Conservation (phyloP, 148 eudicot species). For the Fagopyrum esculentum region DNA sequence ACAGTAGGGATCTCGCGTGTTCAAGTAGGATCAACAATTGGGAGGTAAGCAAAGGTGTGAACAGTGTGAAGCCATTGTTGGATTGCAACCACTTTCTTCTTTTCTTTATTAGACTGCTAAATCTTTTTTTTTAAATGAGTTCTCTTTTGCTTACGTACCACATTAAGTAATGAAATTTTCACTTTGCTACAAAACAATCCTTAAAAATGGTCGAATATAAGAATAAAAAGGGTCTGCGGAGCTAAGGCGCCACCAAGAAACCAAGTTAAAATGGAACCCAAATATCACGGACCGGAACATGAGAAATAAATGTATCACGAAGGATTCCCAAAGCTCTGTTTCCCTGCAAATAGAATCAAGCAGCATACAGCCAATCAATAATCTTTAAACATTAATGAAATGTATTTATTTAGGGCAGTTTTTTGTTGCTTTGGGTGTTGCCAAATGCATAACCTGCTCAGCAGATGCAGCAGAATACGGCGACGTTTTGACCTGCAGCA, state of each 20-base stretch:
- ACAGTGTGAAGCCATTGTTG: neutral
- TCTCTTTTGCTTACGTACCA: neutral
- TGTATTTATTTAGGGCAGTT: neutral
- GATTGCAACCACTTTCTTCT: neutral
- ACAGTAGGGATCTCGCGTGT: neutral
- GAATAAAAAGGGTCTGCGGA: neutral
- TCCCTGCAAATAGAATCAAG: conserved; percentile 32
- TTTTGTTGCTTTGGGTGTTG: neutral
- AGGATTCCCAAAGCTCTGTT: conserved; percentile 54
- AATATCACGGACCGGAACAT: conserved; percentile 59
- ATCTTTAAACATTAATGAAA: no score
- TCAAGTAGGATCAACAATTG: neutral
- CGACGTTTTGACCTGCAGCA: conserved; percentile 43
- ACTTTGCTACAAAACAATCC: neutral
- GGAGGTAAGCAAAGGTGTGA: neutral
- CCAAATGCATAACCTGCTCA: conserved; percentile 36
- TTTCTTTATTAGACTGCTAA: neutral
- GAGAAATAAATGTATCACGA: conserved; percentile 70
- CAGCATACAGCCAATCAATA: neutral
- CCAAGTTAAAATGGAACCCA: neutral
- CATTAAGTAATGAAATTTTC: neutral
- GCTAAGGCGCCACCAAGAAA: no score
- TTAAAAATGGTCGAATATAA: neutral
- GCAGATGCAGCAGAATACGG: conserved; percentile 20
- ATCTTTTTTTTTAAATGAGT: neutral